These are phyloP conservation scores for Fonsecaea monophora DNA, from an alignment of 2,329 filamentous ascomycete genomes.

Conservation along the genomic window DNA sequence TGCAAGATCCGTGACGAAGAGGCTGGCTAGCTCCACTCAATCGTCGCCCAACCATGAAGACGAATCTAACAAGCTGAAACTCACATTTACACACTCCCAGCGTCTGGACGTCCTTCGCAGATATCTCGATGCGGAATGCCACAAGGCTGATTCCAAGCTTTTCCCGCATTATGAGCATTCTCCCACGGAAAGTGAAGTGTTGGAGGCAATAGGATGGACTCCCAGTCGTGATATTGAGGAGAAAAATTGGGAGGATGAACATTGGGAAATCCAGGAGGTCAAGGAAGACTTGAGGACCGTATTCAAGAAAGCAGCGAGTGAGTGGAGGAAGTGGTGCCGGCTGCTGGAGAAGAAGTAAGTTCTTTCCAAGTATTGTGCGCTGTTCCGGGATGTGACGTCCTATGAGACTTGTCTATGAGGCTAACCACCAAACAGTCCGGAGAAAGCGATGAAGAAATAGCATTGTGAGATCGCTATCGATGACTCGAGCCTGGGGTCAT, in stretches of 20 bases:
- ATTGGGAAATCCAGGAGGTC: conserved; percentile 52
- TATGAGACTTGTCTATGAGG: neutral
- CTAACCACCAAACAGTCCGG: neutral
- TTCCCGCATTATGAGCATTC: conserved; percentile 44
- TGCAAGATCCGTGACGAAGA: conserved; percentile 49
- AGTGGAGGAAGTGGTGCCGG: conserved; percentile 52
- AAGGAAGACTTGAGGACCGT: conserved; percentile 51
- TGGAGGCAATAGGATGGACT: conserved; percentile 54
- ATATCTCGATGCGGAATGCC: conserved; percentile 51
- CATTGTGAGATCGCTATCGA: neutral
- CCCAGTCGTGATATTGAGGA: conserved; percentile 41
- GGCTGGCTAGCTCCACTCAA: conserved; percentile 38
- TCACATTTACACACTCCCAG: conserved; percentile 47
- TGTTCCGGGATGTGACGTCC: neutral
- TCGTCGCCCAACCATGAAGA: conserved; percentile 39
- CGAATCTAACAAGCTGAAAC: conserved; percentile 44
- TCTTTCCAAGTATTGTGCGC: neutral
- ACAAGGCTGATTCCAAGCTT: conserved; percentile 46
- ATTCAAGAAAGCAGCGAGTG: conserved; percentile 50
- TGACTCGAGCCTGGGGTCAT: neutral
- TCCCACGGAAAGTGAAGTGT: conserved; percentile 49
- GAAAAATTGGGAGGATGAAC: conserved; percentile 54
- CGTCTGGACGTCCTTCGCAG: conserved; percentile 48
- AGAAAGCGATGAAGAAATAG: conserved; percentile 2
- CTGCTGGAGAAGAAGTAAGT: conserved; percentile 48